Evolutionary conservation across 1,284 basidiomycete genomes (phyloP), one percentile per base, ranked within the genome.

Genomic region (Cryptococcus maquisensis): DNA sequence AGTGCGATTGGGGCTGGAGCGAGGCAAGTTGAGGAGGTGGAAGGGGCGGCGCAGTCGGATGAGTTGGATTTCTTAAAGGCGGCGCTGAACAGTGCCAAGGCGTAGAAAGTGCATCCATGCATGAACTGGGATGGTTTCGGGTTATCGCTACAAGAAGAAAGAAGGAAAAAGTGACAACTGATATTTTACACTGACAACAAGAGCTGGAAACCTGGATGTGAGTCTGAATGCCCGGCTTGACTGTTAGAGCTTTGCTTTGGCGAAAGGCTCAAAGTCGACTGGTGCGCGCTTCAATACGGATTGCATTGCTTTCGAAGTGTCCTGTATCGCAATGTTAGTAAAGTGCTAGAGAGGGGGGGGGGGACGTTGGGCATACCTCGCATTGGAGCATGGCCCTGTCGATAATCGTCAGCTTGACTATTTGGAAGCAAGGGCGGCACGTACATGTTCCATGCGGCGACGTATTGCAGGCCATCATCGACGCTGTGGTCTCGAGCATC

Each of bases 401-500:
- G 24, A 16, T 9, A 35, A n/a, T 32, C 16, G 26, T 47, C 23
- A 32, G 32, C 41, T 38, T 20, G 3, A 32, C 44, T 9, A 23
- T 21, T 8, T 44, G 42, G 35, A 18, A 36, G 12, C 7, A 43
- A 38, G 18, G 16, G 26, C 3, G n/a, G 6, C 13, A 64, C 71
- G 64, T 50, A 72, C 73, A 68, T 69, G 71, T 91, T 92, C 88
- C 90, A 91, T 0, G 82, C 81, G 1, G 84, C 84, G 0, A 86
- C 88, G 66, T 91, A 94, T 20, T 82, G 81, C 47, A 95, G 78
- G 43, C 87, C 92, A 56, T 92, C 87, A 9, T 82, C 75, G 9
- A 94, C 86, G 38, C 87, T 88, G 56, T 55, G 20, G 73, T 94
- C 89, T 58, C 88, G 74, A 1, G 88, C 79, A 75, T 93, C 88